phyloP scores from a whole-genome alignment of 495 filamentous ascomycete species.

The Apiosordaria backusii region DNA sequence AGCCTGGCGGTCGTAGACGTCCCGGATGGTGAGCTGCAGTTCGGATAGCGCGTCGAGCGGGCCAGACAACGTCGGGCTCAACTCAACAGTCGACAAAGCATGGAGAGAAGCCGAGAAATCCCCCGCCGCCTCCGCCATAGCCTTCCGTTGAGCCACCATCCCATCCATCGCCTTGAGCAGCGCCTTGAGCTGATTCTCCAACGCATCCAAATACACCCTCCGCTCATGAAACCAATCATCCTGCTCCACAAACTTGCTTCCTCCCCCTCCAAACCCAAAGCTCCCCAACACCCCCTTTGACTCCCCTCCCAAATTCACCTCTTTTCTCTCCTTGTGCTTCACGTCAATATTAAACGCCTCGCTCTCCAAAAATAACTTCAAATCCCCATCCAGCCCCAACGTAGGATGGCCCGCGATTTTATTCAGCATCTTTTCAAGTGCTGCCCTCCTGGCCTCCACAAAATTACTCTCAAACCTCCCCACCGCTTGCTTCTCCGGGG shows the following conservation, averaged over 20 bases:
- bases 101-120: conserved; percentile 93
- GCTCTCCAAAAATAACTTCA: conserved; percentile 95
- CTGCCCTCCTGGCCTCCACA: conserved; percentile 84
- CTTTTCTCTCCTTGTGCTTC: conserved; percentile 94
- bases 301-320: conserved; percentile 76
- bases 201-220: conserved; percentile 84
- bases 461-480: conserved; percentile 96
- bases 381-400: conserved; percentile 85
- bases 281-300: conserved; percentile 90
- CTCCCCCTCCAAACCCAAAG: conserved; percentile 69
- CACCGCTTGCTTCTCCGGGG: conserved; percentile 96
- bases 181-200: conserved; percentile 92
- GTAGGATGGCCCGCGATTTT: conserved; percentile 87
- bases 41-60: conserved; percentile 89
- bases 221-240: conserved; percentile 99
- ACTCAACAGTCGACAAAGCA: conserved; percentile 80
- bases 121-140: conserved; percentile 83
- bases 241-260: conserved; percentile 90
- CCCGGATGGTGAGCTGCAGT: conserved; percentile 86
- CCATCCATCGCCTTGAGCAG: conserved; percentile 90
- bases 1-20: conserved; percentile 93
- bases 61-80: conserved; percentile 80
- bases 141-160: conserved; percentile 87
- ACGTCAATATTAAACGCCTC: conserved; percentile 93
- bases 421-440: conserved; percentile 94